phyloP scores from a whole-genome alignment of 2,329 filamentous ascomycete genomes.

The Graphilbum sp. region DNA sequence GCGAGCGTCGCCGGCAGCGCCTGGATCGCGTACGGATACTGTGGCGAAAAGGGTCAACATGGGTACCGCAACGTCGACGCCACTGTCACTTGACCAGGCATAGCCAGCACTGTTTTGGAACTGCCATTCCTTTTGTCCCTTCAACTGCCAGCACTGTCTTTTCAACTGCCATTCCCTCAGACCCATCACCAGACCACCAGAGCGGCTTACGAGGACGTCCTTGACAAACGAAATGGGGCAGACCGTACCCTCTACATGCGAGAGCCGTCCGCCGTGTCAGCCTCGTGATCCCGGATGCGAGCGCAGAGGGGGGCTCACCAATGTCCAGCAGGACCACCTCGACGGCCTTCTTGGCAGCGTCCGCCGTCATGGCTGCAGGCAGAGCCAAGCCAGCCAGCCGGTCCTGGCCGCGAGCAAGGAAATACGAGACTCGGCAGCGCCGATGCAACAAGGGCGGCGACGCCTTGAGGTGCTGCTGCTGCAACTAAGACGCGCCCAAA shows the following conservation, averaged over 20 bases:
- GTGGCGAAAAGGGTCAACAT: neutral
- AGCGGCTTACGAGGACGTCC: conserved; percentile 3
- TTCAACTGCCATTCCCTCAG: too few species aligned
- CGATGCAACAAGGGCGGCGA: too few species aligned
- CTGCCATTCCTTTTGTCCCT: too few species aligned
- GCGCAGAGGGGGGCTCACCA: neutral
- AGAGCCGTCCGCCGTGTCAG: neutral
- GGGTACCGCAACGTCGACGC: neutral
- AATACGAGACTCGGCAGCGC: too few species aligned
- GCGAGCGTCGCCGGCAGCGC: conserved; percentile 47
- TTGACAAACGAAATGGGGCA: conserved; percentile 5
- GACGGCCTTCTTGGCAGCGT: neutral
- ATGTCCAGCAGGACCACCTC: conserved; percentile 2
- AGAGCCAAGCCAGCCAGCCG: too few species aligned
- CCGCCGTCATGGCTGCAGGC: too few species aligned
- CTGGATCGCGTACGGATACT: conserved; percentile 66
- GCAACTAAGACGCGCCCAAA: too few species aligned
- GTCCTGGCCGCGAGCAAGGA: neutral
- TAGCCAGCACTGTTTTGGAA: neutral
- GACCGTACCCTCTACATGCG: conserved; percentile 2
- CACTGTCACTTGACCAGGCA: neutral
- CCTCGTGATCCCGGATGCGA: neutral
- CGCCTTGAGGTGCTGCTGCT: too few species aligned
- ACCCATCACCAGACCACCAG: too few species aligned
- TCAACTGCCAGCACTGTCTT: too few species aligned